Base-by-base conservation (phyloP, 495 filamentous ascomycete genomes). In the Tuber umbilicatum region DNA sequence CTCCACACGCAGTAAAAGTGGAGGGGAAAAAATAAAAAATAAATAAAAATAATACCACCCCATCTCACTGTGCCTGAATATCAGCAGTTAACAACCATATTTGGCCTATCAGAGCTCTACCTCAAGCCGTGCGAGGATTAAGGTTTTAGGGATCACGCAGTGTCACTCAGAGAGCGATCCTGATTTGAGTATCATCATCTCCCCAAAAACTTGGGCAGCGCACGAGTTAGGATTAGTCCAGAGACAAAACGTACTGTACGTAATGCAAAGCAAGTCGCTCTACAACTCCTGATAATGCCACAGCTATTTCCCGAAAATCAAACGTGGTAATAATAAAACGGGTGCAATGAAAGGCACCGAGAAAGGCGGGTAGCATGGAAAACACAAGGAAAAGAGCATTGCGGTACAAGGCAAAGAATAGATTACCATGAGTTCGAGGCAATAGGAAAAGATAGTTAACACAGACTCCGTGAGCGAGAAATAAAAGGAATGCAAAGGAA, bases 221-320 rank as follows among this genome's bases (percentile, higher is more conserved):
- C 55, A 64, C 16, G 55, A 35, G 27, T 64, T 64, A 64, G n/a
- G 27, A 64, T 55, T 27, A 55, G 7, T 21, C 23, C 23, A 55
- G 47, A 55, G 47, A 55, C 7, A 23, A 55, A 55, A 55, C 47
- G 21, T 47, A 47, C 45, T 3, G 39, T 45, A 19, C 42, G 55
- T 35, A 17, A 64, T 31, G 55, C 55, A 64, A 64, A 64, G 55
- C 27, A 64, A 60, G 55, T 60, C 55, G 55, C 55, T 64, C 55
- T 64, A 64, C 55, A 64, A 64, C 55, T 64, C 55, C 55, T 35
- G 27, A 35, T 64, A 64, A 64, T 64, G 55, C 55, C 55, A 64
- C 27, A 64, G 14, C 27, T 64, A 64, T 17, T 64, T 31, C 55
- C 55, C 27, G 19, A 35, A 64, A 64, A 64, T 64, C 55, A 64